A percentile compares a stretch with the other conserved stretches of the same genome.
These are phyloP conservation scores for Areca catechu DNA, from an alignment of 176 grass and related monocot species.

Conservation along the genomic window DNA sequence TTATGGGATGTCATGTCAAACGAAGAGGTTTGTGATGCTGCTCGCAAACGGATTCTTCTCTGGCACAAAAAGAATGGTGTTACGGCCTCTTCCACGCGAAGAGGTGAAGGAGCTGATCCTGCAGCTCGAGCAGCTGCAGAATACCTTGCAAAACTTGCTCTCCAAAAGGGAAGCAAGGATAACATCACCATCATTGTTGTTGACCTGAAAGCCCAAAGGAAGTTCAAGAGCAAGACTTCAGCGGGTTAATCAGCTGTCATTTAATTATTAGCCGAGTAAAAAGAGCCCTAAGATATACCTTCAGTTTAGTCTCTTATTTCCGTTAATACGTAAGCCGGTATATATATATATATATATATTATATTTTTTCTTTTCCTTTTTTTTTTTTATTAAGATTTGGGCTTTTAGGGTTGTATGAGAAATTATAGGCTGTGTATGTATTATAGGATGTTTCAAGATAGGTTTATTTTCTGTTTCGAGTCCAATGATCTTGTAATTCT, in stretches of 20 bases:
- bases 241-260: not conserved
- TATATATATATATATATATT: too few relatives aligned
- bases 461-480: not conserved
- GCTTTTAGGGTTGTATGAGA: not conserved
- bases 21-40: slow-evolving; percentile 3
- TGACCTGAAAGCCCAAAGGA: slow-evolving; percentile 11
- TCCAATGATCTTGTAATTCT: too few relatives aligned
- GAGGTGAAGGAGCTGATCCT: slow-evolving; percentile 6
- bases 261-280: slow-evolving; percentile 1
- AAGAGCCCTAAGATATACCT: not conserved
- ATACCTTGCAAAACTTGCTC: slow-evolving; percentile 5
- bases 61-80: slow-evolving; percentile 7
- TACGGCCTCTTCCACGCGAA: not conserved
- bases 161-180: slow-evolving; percentile 18
- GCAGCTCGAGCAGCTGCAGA: slow-evolving; percentile 15
- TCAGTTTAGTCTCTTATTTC: not conserved
- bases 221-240: slow-evolving; percentile 4
- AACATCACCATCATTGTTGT: slow-evolving; percentile 15
- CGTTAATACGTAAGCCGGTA: not conserved
- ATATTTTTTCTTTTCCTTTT: too few relatives aligned
- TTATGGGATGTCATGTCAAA: slow-evolving; percentile 7
- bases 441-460: not conserved
- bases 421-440: slow-evolving; percentile 7
- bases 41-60: not conserved
- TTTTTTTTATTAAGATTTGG: not conserved